Conservation (phyloP, 192 early-diverging fungal genomes). For the Rhizophagus prolifer region DNA sequence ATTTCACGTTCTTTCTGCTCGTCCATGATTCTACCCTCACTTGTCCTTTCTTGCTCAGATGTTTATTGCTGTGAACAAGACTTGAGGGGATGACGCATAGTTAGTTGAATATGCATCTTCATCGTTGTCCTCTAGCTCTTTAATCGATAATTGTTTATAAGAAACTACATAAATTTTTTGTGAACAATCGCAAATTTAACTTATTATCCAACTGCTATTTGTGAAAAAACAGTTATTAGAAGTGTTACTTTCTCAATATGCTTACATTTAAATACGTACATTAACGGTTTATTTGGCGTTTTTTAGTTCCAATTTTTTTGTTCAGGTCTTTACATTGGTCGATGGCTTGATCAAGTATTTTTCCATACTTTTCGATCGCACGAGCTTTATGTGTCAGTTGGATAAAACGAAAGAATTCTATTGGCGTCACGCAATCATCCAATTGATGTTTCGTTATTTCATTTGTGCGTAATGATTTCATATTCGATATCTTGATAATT, state of each 20-base stretch:
- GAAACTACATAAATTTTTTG: no score
- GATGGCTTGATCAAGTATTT: slow-evolving; percentile 2
- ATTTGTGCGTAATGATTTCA: background rate
- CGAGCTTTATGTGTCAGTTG: slow-evolving; percentile 9
- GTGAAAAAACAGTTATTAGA: slow-evolving; percentile 13
- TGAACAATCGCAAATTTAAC: no score
- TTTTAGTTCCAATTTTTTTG: slow-evolving; percentile 17
- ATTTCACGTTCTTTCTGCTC: no score
- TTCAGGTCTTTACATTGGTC: background rate
- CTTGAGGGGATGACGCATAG: no score
- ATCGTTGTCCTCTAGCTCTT: no score
- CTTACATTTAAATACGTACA: slow-evolving; percentile 25
- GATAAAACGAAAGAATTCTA: slow-evolving; percentile 29
- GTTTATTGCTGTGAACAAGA: no score
- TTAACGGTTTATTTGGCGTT: slow-evolving; percentile 21
- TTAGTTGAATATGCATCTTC: no score
- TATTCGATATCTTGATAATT: background rate
- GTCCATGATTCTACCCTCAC: no score
- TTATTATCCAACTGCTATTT: slow-evolving; percentile 1
- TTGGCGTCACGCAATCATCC: slow-evolving; percentile 15
- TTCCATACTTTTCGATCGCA: slow-evolving; percentile 11
- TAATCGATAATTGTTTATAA: no score
- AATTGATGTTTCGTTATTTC: background rate
- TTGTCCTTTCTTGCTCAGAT: no score
- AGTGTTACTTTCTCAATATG: slow-evolving; percentile 6